Percentiles rank a stretch among this genome's conserved stretches.
These are phyloP conservation scores for Mycena citricolor DNA, from an alignment of 1,284 basidiomycete species.

Conservation along the genomic window DNA sequence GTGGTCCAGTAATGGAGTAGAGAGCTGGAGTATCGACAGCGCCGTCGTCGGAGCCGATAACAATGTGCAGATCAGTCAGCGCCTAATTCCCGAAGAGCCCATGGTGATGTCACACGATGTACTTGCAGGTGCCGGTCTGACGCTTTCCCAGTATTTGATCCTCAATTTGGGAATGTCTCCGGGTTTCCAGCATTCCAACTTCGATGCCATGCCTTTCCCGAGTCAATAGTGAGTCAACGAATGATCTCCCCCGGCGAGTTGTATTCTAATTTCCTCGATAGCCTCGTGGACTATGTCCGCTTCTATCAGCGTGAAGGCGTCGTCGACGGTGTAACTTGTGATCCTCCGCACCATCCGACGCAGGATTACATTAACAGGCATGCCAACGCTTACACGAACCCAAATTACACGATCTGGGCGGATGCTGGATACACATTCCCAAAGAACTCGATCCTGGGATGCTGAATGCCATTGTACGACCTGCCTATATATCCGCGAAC, in stretches of 20 bases:
- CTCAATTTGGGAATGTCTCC: slow-evolving; percentile 60
- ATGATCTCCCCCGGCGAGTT: background rate
- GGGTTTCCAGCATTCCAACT: slow-evolving; percentile 55
- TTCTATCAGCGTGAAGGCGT: slow-evolving; percentile 53
- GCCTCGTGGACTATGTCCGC: slow-evolving; percentile 61
- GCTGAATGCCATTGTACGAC: no score
- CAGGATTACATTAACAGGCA: slow-evolving; percentile 46
- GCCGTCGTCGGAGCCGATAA: slow-evolving; percentile 51
- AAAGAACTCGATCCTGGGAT: slow-evolving; percentile 45
- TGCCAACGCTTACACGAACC: slow-evolving; percentile 49
- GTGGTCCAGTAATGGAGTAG: slow-evolving; percentile 54
- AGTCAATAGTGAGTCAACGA: slow-evolving; percentile 26
- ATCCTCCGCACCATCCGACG: slow-evolving; percentile 48
- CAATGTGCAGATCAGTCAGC: slow-evolving; percentile 43
- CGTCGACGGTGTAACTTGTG: slow-evolving; percentile 42
- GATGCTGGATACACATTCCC: slow-evolving; percentile 55
- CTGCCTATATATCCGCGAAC: no score
- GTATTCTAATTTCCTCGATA: slow-evolving; percentile 28
- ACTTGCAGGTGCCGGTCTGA: background rate
- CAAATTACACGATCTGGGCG: slow-evolving; percentile 61
- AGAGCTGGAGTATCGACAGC: slow-evolving; percentile 57
- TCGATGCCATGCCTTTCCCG: slow-evolving; percentile 52
- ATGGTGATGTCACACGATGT: slow-evolving; percentile 42
- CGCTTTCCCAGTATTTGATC: slow-evolving; percentile 47
- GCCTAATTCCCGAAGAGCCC: slow-evolving; percentile 60